These are phyloP conservation scores for Arxiozyma slooffiae DNA, from an alignment of 1,139 yeast genomes.

Conservation along the genomic window DNA sequence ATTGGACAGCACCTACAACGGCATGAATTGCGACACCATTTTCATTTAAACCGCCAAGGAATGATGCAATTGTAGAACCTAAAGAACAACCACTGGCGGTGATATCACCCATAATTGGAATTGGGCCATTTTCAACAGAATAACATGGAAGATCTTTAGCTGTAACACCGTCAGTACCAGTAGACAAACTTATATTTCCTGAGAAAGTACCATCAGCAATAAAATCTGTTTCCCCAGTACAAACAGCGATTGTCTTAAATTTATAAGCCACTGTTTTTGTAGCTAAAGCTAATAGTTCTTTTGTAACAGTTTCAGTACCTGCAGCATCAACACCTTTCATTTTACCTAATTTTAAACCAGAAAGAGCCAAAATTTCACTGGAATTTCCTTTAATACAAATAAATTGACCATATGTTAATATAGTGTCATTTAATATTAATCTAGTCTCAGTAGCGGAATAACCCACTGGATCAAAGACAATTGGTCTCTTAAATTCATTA, in stretches of 20 bases:
- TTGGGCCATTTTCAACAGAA: constrained; percentile 47
- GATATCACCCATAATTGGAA: constrained; percentile 56
- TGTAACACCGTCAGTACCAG: constrained; percentile 15
- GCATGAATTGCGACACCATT: constrained; percentile 38
- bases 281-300: constrained; percentile 30
- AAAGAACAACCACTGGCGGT: constrained; percentile 87
- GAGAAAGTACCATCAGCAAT: constrained; percentile 36
- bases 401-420: constrained; percentile 50
- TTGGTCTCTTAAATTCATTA: constrained; percentile 47
- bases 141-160: constrained; percentile 28
- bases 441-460: constrained; percentile 72
- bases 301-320: constrained; percentile 31
- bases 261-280: constrained; percentile 47
- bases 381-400: constrained; percentile 78
- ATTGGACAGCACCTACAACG: constrained; percentile 47
- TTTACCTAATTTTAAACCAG: constrained; percentile 31
- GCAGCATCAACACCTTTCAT: constrained; percentile 80
- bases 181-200: constrained; percentile 19
- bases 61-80: constrained; percentile 63
- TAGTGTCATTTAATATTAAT: constrained; percentile 36
- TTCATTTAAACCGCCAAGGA: constrained; percentile 38
- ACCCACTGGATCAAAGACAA: constrained; percentile 86
- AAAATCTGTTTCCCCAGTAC: constrained; percentile 51
- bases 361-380: constrained; percentile 60
- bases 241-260: constrained; percentile 56